Conservation (phyloP, 331 rosid genomes). For the Quercus tomentella region DNA sequence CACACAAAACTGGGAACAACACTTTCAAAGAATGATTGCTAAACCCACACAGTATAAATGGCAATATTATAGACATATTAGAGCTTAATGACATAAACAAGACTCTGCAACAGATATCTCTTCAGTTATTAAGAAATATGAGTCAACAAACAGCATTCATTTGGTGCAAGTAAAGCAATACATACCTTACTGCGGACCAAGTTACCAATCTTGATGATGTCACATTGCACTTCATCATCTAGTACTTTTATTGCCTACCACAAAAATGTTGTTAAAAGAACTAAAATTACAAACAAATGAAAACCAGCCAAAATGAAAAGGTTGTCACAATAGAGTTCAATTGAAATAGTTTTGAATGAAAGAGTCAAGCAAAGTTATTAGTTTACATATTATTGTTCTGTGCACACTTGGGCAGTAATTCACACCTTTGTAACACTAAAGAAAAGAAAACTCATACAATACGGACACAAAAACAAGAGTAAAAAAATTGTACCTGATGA, state of each 20-base stretch:
- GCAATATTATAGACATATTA: no score
- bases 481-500: conserved; percentile 55
- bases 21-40: no score
- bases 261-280: not conserved
- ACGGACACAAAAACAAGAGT: not conserved
- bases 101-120: no score
- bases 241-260: conserved; percentile 80
- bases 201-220: conserved; percentile 72
- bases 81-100: no score
- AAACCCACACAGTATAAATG: no score
- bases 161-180: no score
- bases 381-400: not conserved
- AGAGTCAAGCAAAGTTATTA: not conserved
- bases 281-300: not conserved
- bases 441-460: not conserved
- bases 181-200: conserved; percentile 75
- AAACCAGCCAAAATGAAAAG: not conserved
- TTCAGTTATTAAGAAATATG: no score
- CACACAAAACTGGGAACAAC: no score
- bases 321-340: not conserved
- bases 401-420: not conserved
- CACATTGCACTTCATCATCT: conserved; percentile 84
- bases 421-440: not conserved
- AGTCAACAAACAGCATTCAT: no score
- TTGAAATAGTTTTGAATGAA: not conserved